Conservation (phyloP, 192 early-diverging fungal genomes). For the Coemansia sp. region DNA sequence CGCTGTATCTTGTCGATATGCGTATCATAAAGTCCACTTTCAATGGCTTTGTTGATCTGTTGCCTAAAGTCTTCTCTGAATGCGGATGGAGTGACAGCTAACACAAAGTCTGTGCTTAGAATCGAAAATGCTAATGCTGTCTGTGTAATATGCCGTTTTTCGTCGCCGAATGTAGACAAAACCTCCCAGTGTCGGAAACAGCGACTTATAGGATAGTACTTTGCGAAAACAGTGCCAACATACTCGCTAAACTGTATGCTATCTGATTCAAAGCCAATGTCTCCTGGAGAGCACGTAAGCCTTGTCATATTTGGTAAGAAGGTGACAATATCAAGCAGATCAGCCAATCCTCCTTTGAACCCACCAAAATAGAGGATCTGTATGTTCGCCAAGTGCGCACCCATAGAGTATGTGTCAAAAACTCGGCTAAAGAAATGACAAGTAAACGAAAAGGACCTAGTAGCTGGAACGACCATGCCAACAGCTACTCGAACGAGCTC, state of each 20-base stretch:
- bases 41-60: slow-evolving; percentile 1
- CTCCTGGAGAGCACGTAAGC: background rate
- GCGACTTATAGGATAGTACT: background rate
- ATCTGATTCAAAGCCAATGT: background rate
- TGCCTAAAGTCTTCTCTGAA: background rate
- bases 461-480: background rate
- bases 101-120: background rate
- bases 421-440: slow-evolving; percentile 10
- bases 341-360: background rate
- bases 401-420: background rate
- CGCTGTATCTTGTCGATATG: slow-evolving; percentile 7
- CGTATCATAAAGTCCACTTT: background rate
- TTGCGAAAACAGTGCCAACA: background rate
- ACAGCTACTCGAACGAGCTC: background rate
- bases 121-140: slow-evolving; percentile 1
- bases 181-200: background rate
- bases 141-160: too few relatives aligned
- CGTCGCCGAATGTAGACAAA: too few relatives aligned
- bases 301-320: background rate
- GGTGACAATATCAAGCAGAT: background rate
- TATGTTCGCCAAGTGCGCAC: background rate
- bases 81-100: background rate
- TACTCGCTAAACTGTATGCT: background rate
- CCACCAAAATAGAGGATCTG: background rate
- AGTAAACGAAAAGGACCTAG: background rate